Conservation (phyloP, 176 grass and related monocot genomes). For the Eragrostis nindensis region DNA sequence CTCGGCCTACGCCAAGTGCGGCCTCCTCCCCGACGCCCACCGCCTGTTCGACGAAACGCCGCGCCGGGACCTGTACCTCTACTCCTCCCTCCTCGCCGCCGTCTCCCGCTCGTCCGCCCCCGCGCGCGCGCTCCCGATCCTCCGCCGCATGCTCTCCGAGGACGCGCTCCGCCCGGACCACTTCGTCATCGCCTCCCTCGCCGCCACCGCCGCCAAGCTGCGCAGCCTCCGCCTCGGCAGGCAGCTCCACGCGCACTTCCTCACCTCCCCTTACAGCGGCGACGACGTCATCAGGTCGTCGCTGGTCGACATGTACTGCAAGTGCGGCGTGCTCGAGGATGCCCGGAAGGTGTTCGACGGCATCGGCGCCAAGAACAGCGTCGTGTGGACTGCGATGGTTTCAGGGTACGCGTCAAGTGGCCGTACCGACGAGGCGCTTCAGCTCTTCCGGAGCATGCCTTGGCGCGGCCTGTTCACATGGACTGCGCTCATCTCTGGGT, state of each 20-base stretch:
- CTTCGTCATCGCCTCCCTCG: slow-evolving; percentile 68
- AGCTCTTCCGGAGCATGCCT: slow-evolving; percentile 71
- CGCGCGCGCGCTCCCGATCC: slow-evolving; percentile 42
- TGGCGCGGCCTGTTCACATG: slow-evolving; percentile 62
- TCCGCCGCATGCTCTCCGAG: slow-evolving; percentile 57
- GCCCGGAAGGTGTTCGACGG: slow-evolving; percentile 76
- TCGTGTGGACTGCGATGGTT: slow-evolving; percentile 83
- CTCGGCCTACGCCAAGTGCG: slow-evolving; percentile 57
- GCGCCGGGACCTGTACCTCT: slow-evolving; percentile 61
- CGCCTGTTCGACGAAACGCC: slow-evolving; percentile 58
- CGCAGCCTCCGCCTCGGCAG: slow-evolving; percentile 62
- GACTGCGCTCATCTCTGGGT: slow-evolving; percentile 85
- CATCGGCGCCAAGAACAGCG: slow-evolving; percentile 59
- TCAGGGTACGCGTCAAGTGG: slow-evolving; percentile 64
- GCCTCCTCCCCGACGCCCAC: slow-evolving; percentile 50
- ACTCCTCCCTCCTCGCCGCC: slow-evolving; percentile 67
- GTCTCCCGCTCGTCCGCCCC: slow-evolving; percentile 55
- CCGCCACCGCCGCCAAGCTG: slow-evolving; percentile 47
- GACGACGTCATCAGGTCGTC: slow-evolving; percentile 81
- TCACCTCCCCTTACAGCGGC: slow-evolving; percentile 39
- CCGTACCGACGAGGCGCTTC: slow-evolving; percentile 44
- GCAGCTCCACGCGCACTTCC: slow-evolving; percentile 67
- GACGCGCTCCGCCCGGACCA: slow-evolving; percentile 65
- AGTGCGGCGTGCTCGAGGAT: slow-evolving; percentile 53
- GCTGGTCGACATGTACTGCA: slow-evolving; percentile 86